Evolutionary conservation across 768 basidiomycete genomes (phyloP), one percentile per base, ranked within the genome.

Genomic region (Macrolepiota fuliginosa): DNA sequence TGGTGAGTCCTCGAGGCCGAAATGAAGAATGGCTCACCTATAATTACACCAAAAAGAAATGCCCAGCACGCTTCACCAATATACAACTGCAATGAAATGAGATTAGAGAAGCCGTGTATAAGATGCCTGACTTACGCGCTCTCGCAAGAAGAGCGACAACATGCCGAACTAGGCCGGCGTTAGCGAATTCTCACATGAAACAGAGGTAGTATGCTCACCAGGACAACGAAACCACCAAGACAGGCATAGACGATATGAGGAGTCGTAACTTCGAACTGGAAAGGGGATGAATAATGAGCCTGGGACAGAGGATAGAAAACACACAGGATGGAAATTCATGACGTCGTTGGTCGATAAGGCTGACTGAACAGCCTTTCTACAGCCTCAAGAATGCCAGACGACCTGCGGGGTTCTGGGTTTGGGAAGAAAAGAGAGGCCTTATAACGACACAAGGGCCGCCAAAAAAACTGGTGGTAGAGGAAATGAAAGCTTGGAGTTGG

Each of bases 41-140:
- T 88, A 65, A 95, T 89, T 69, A 98, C 90, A 12, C 94, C 94
- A 68, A 96, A 93, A 36, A 96, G 71, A 67, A 97, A 97, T 0
- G 96, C 95, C 86, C 93, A 92, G 66, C 91, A 92, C 13, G 97
- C 95, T 81, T 99, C 97, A 63, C 97, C 97, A 61, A 98, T 87
- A 72, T 97, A 98, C 25, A 96, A 74, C 84, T 92, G 63, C 24
- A 56, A 29, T 37, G 36, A 37, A 13, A 17, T 40, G 56, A 58
- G 61, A 46, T 64, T 32, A 36, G 58, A 59, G 62, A 22, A 50
- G 47, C 32, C 46, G 54, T 1, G 36, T n/a, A 24, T 11, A n/a
- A 36, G 29, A 37, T 12, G 54, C 10, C 49, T 25, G n/a, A 71
- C 77, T 46, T 56, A 89, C 90, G 78, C 83, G 87, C 78, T 96